Evolutionary conservation across 257 asterid genomes (phyloP).

Genomic region (Knoxia roxburghii): DNA sequence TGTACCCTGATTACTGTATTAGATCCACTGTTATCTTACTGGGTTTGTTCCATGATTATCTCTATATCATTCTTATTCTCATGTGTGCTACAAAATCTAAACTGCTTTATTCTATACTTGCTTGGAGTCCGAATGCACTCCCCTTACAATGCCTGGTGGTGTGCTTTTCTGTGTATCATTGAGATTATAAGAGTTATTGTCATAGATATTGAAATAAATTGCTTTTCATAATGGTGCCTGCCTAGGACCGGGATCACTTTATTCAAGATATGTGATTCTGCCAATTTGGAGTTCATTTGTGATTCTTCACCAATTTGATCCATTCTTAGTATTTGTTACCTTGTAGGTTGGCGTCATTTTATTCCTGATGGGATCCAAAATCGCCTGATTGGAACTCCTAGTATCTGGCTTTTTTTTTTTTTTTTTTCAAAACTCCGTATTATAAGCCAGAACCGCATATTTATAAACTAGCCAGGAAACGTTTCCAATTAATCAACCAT

Average conservation of each 20-base stretch:
- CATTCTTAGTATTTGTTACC: not conserved
- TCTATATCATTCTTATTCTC: not conserved
- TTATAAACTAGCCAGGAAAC: not conserved
- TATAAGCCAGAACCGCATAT: not conserved
- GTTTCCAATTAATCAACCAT: not conserved
- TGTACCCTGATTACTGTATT: not conserved
- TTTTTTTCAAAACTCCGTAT: too few species aligned
- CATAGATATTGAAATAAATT: not conserved
- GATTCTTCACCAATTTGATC: not conserved
- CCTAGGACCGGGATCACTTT: not conserved
- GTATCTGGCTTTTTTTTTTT: too few species aligned
- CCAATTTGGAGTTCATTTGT: not conserved
- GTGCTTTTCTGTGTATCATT: not conserved
- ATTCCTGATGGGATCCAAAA: too few species aligned
- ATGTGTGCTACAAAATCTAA: not conserved
- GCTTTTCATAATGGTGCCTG: not conserved
- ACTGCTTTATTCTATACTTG: constrained; percentile 3
- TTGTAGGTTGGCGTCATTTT: not conserved
- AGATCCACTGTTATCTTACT: not conserved
- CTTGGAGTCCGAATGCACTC: not conserved
- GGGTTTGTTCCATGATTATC: not conserved
- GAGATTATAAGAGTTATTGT: not conserved
- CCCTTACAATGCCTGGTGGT: not conserved
- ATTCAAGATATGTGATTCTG: not conserved
- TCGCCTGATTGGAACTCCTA: too few species aligned